Conservation (phyloP, 2,329 filamentous ascomycete species). For the Alternaria sp. region DNA sequence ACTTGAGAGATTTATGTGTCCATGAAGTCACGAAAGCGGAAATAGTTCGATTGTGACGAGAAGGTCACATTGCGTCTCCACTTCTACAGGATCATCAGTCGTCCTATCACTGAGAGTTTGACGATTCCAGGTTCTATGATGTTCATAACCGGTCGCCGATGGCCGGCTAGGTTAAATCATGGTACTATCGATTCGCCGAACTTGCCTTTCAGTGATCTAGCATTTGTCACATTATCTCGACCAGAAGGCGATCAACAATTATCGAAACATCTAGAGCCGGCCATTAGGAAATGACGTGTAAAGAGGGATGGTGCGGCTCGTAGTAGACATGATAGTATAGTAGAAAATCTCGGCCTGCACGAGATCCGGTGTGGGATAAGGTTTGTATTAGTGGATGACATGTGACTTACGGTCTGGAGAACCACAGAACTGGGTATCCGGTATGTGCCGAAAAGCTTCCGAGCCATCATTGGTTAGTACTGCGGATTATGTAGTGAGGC, state of each 20-base stretch:
- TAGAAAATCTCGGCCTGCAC: not conserved
- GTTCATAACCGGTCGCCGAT: conserved; percentile 1
- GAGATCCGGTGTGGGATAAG: conserved; percentile 5
- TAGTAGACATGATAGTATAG: conserved; percentile 2
- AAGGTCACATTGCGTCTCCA: not conserved
- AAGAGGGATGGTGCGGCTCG: not conserved
- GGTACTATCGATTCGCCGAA: not conserved
- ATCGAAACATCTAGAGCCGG: not conserved
- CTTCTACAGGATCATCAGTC: not conserved
- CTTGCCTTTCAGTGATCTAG: not conserved
- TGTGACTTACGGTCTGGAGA: conserved; percentile 1
- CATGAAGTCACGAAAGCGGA: not conserved
- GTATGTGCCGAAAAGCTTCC: conserved; percentile 9
- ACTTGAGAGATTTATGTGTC: not conserved
- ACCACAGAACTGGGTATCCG: conserved; percentile 2
- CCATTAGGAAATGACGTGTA: not conserved
- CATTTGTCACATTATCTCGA: not conserved
- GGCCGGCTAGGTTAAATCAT: conserved; percentile 1
- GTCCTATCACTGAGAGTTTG: not conserved
- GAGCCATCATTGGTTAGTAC: conserved; percentile 5
- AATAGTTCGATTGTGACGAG: not conserved
- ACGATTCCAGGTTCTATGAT: not conserved
- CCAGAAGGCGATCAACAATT: not conserved
- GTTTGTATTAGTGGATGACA: conserved; percentile 11
- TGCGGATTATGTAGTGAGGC: conserved; percentile 4